Evolutionary conservation across 257 asterid species (phyloP).

Genomic region (Nicotiana noctiflora): DNA sequence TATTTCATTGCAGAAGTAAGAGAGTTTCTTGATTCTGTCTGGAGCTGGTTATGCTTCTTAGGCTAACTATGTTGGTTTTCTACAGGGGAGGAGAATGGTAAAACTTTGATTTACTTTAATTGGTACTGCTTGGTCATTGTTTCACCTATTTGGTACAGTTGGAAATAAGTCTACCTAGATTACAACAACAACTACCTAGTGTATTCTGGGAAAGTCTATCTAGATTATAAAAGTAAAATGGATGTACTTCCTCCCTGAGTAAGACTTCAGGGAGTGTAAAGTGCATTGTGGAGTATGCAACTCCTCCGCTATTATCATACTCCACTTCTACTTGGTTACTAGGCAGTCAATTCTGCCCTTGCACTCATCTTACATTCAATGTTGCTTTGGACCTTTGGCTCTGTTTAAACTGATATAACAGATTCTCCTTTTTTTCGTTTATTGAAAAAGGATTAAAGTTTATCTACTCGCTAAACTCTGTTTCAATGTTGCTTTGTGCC

Average conservation of each 20-base stretch:
- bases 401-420: background rate
- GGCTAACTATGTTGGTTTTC: background rate
- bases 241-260: background rate
- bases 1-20: background rate
- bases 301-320: background rate
- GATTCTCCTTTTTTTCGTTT: background rate
- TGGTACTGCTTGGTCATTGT: background rate
- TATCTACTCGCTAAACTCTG: background rate
- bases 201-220: too few species aligned
- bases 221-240: background rate
- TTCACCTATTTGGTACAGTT: background rate
- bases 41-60: slow-evolving; percentile 2
- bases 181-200: too few species aligned
- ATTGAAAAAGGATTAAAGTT: background rate
- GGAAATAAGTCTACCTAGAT: background rate
- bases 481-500: background rate
- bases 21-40: background rate
- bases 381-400: background rate
- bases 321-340: background rate
- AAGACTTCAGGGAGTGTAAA: slow-evolving; percentile 1
- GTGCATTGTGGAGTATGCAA: background rate
- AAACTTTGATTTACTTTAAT: background rate
- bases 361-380: background rate
- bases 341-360: background rate
- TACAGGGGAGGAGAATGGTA: background rate